Base-by-base conservation (phyloP, 2,329 filamentous ascomycete genomes). In the Lasiodiplodia gonubiensis region DNA sequence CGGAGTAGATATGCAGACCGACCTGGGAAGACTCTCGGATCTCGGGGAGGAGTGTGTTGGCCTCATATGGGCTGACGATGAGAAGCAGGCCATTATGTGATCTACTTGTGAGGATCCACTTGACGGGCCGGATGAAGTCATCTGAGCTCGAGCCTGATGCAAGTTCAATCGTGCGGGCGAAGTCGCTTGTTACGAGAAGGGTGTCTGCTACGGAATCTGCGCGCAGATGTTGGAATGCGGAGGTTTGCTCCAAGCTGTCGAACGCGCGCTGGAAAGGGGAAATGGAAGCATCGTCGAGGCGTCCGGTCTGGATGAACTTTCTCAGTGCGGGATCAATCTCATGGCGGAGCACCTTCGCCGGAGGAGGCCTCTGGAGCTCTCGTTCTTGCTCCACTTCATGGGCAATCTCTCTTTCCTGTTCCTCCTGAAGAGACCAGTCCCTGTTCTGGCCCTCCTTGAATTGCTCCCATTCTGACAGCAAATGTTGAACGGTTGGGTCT, bases 1-100 rank as follows among this genome's bases (percentile, higher is more conserved):
- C 42, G 1, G 83, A 71, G 68, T 88, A 90, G 0, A 87, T 49
- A 71, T 86, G 84, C 54, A 90, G 71, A 0, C 75, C 73, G 0
- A 84, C 81, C 4, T 69, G 53, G 0, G 68, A 66, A 0, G 77
- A 82, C 0, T 55, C 25, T 0, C 70, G 64, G 2, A 90, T 82
- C 0, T 48, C 6, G 0, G 78, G 70, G 0, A 86, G 69, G 0
- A 91, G 75, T 2, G 75, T 16, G 3, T 91, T 80, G 0, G 86
- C 89, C 70, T 92, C 90, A 33, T 76, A 85, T 0, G 87, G 86
- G 70, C 87, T 90, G 71, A 91, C 80, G 25, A 91, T 75, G 0
- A 90, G 68, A n/a, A 88, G 63, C 1, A 67, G 23, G 4, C 61
- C 37, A 16, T 18, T 2, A 2, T 18, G 10, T 4, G 54, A 10